Conservation (phyloP, 2,329 filamentous ascomycete species). For the Exophiala sideris region DNA sequence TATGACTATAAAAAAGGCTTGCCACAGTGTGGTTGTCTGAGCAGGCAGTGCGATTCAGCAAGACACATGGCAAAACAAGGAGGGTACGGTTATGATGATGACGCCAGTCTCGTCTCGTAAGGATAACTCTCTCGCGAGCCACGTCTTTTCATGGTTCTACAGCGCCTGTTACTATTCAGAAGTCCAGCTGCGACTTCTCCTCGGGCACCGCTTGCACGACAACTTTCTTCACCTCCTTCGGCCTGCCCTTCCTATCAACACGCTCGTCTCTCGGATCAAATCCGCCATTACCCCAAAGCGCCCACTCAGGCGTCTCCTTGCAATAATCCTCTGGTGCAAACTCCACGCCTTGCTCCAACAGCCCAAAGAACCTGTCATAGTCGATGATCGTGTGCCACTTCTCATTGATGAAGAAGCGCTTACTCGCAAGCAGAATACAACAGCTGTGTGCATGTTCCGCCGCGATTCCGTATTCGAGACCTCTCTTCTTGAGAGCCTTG, state of each 20-base stretch:
- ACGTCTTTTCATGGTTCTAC: neutral
- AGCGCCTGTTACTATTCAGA: neutral
- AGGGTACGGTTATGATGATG: no score
- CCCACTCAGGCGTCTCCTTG: constrained; percentile 87
- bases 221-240: constrained; percentile 14
- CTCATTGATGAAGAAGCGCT: constrained; percentile 70
- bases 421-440: constrained; percentile 81
- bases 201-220: neutral
- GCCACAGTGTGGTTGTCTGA: no score
- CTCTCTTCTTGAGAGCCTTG: constrained; percentile 63
- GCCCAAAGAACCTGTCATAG: constrained; percentile 81
- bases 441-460: constrained; percentile 95
- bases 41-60: no score
- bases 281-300: constrained; percentile 87
- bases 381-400: constrained; percentile 92
- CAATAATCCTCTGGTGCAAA: constrained; percentile 92
- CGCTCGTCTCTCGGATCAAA: constrained; percentile 88
- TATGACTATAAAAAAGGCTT: no score
- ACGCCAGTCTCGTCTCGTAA: no score
- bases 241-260: constrained; percentile 74
- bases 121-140: no score
- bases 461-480: constrained; percentile 81
- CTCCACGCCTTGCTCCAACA: constrained; percentile 70
- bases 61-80: no score
- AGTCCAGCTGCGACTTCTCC: neutral